Evolutionary conservation across 306 rosid genomes (phyloP).

Genomic region (Castanopsis chinensis): DNA sequence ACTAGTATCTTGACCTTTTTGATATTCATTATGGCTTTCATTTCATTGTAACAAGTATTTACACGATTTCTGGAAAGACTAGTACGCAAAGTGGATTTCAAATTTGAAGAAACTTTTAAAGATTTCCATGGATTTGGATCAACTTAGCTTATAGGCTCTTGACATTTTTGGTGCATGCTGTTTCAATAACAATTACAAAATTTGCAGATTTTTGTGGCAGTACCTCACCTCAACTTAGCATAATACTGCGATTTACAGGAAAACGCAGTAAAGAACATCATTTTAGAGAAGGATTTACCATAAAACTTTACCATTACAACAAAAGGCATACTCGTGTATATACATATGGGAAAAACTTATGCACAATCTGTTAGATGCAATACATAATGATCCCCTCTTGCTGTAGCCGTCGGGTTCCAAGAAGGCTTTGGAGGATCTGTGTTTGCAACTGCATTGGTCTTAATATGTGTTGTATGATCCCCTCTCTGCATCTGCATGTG

Average conservation of each 20-base stretch:
- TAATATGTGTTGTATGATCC: constrained; percentile 77
- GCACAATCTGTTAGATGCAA: too few relatives aligned
- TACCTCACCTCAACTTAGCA: background rate
- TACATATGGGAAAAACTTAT: too few relatives aligned
- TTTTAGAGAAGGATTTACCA: background rate
- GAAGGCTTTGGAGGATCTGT: constrained; percentile 87
- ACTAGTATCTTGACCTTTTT: background rate
- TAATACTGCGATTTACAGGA: too few relatives aligned
- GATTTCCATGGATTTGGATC: too few relatives aligned
- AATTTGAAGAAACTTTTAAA: background rate
- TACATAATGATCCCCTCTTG: constrained; percentile 38
- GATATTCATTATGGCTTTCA: background rate
- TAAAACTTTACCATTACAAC: background rate
- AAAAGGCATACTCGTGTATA: background rate
- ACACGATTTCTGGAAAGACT: background rate
- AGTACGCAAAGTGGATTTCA: background rate
- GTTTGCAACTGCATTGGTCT: constrained; percentile 72
- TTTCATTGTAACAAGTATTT: background rate
- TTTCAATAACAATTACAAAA: background rate
- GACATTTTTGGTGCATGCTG: background rate
- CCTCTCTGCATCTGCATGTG: constrained; percentile 9
- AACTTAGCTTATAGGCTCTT: background rate
- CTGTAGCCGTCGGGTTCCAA: constrained; percentile 78
- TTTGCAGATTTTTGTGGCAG: background rate
- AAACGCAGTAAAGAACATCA: background rate